These are phyloP conservation scores for Xylariaceae sp. DNA, from an alignment of 2,329 filamentous ascomycete species.

Conservation along the genomic window DNA sequence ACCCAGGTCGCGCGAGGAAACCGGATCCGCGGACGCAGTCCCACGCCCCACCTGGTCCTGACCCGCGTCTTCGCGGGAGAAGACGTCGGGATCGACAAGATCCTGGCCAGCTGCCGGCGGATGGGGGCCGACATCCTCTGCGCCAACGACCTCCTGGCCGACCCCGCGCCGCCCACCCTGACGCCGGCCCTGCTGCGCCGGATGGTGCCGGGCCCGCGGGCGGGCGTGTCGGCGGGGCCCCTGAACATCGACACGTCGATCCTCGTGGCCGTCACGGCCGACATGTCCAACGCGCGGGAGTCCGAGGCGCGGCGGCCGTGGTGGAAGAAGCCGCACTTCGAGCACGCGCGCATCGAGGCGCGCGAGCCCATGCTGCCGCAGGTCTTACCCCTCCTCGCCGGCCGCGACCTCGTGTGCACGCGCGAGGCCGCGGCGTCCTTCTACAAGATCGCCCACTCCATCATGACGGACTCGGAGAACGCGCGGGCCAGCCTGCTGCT, in stretches of 20 bases:
- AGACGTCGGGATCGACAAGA: conserved; percentile 17
- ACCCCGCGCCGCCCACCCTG: conserved; percentile 13
- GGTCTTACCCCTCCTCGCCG: conserved; percentile 54
- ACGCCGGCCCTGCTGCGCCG: conserved; percentile 13
- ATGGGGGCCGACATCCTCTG: conserved; percentile 20
- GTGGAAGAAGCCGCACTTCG: conserved; percentile 50
- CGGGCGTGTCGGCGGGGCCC: conserved; percentile 15
- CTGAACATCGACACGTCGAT: conserved; percentile 62
- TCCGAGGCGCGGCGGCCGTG: conserved; percentile 27
- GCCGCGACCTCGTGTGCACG: conserved; percentile 56
- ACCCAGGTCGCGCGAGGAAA: conserved; percentile 18
- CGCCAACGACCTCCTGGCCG: conserved; percentile 10
- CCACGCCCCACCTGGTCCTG: conserved; percentile 18
- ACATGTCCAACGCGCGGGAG: conserved; percentile 54
- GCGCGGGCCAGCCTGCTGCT: conserved; percentile 52
- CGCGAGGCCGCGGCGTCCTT: conserved; percentile 57
- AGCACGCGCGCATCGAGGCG: conserved; percentile 58
- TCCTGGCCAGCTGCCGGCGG: conserved; percentile 18
- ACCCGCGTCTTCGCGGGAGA: conserved; percentile 21
- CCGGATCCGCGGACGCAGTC: conserved; percentile 19
- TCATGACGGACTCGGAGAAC: conserved; percentile 55
- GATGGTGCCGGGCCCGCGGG: conserved; percentile 22
- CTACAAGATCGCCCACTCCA: conserved; percentile 56
- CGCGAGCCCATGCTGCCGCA: conserved; percentile 51
- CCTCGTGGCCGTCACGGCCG: conserved; percentile 64